Percentiles rank a stretch among this genome's conserved stretches.
These are phyloP conservation scores for Corymbia citriodora DNA, from an alignment of 441 rosid species.

Conservation along the genomic window DNA sequence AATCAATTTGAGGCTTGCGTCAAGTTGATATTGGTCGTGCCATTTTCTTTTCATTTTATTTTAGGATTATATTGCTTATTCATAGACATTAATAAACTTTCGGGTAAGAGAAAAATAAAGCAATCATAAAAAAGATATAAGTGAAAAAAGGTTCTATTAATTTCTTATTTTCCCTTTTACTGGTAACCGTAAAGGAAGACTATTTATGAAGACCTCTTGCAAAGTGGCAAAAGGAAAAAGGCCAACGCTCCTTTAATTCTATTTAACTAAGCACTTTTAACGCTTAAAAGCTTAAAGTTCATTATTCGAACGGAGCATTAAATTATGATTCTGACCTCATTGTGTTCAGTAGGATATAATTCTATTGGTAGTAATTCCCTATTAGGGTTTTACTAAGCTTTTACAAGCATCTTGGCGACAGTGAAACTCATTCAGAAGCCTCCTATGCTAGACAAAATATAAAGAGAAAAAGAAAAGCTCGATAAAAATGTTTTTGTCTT, in stretches of 20 bases:
- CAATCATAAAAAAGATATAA: background rate
- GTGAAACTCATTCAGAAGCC: background rate
- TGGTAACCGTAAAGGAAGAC: background rate
- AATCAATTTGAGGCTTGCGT: background rate
- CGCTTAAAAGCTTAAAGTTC: rapidly evolving
- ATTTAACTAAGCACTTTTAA: background rate
- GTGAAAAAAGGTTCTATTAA: background rate
- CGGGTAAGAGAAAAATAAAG: background rate
- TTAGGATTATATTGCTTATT: background rate
- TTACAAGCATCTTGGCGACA: background rate
- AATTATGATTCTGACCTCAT: background rate
- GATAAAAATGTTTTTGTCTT: background rate
- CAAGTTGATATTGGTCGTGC: background rate
- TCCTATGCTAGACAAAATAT: background rate
- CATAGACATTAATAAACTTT: background rate
- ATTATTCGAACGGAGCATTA: background rate
- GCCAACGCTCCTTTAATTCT: background rate
- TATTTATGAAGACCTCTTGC: background rate
- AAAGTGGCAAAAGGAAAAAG: background rate
- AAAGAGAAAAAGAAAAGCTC: background rate
- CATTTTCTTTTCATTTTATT: background rate
- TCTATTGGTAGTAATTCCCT: background rate
- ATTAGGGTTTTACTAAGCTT: background rate
- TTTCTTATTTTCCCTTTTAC: background rate
- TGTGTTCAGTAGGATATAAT: background rate